phyloP scores from a whole-genome alignment of 1,284 basidiomycete species.

The Fomitopsis pinicola region DNA sequence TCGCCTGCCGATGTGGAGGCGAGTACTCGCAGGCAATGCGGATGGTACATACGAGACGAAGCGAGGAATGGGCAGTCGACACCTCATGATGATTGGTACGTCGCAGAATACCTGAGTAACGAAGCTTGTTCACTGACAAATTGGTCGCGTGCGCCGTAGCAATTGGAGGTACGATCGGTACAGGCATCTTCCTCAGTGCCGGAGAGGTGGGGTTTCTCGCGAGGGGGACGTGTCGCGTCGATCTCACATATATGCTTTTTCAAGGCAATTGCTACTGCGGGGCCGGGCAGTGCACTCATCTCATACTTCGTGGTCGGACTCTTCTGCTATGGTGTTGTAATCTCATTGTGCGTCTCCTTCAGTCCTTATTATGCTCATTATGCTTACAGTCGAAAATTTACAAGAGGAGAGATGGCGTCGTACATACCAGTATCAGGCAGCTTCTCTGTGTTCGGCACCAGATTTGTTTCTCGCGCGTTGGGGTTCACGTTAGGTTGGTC shows the following conservation, averaged over 20 bases:
- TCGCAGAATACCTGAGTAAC: background rate
- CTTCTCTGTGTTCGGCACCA: conserved; percentile 43
- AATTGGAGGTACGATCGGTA: conserved; percentile 46
- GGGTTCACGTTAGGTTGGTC: conserved; percentile 26
- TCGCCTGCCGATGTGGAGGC: no score
- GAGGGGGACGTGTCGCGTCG: no score
- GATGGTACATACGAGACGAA: conserved; percentile 21
- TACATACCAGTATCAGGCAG: conserved; percentile 49
- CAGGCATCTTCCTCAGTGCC: conserved; percentile 51
- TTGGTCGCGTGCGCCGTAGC: conserved; percentile 20
- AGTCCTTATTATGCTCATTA: conserved; percentile 29
- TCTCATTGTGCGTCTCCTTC: conserved; percentile 35
- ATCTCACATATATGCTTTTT: background rate
- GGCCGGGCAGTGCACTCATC: conserved; percentile 45
- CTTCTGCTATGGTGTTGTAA: conserved; percentile 52
- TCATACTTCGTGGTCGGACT: conserved; percentile 47
- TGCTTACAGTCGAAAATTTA: conserved; percentile 19
- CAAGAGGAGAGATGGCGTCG: conserved; percentile 17
- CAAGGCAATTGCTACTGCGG: conserved; percentile 38
- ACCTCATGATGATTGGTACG: conserved; percentile 33
- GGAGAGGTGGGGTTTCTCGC: conserved; percentile 32
- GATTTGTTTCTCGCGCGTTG: conserved; percentile 25
- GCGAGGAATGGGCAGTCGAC: conserved; percentile 31
- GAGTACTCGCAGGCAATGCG: background rate
- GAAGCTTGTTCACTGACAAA: background rate